phyloP scores from a whole-genome alignment of 2,329 filamentous ascomycete genomes.

The Cadophora sp. region DNA sequence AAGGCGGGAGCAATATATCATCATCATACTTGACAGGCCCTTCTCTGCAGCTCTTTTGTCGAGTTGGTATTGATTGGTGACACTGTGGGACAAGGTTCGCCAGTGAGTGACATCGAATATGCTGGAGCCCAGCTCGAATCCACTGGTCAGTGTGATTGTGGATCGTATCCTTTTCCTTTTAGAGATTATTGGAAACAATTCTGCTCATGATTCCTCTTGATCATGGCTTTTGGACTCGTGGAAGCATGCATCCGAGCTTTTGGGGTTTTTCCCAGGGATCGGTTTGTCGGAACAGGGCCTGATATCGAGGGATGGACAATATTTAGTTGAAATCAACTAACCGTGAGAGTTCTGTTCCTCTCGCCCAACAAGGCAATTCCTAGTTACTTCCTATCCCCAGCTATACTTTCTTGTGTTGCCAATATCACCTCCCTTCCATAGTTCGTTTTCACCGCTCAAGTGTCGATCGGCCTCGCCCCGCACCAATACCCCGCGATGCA shows the following conservation, averaged over 20 bases:
- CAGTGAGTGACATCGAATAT: neutral
- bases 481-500: slow-evolving; percentile 1
- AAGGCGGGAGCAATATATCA: neutral
- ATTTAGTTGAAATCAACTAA: no score
- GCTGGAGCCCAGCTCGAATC: neutral
- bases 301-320: neutral
- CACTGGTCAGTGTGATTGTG: no score
- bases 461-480: neutral
- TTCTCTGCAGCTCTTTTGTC: neutral
- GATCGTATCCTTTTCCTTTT: no score
- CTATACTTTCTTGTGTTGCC: neutral
- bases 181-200: no score
- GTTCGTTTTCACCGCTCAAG: neutral
- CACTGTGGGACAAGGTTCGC: neutral
- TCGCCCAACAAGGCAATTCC: neutral
- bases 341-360: no score
- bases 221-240: neutral
- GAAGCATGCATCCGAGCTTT: neutral
- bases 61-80: neutral
- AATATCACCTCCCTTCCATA: neutral
- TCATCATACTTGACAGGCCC: neutral
- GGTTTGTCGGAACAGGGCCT: neutral
- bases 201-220: no score
- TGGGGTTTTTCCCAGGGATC: no score
- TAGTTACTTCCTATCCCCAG: neutral